phyloP scores from a whole-genome alignment of 768 basidiomycete genomes.

The Mycena indigotica region DNA sequence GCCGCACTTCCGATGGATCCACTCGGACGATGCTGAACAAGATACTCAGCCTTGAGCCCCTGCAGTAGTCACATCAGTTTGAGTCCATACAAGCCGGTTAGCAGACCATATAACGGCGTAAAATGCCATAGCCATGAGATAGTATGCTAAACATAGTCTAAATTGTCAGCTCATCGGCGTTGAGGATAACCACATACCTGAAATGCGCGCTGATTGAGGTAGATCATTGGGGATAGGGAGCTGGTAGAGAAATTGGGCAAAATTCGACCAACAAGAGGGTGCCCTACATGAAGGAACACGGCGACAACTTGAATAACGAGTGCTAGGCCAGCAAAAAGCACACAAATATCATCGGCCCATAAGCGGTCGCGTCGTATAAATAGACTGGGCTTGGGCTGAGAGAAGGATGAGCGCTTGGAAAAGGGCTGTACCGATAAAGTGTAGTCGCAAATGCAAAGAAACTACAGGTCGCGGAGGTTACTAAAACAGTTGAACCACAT shows the following conservation, averaged over 20 bases:
- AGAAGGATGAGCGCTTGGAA: neutral
- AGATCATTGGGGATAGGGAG: conserved; percentile 11
- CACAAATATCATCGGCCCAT: conserved; percentile 5
- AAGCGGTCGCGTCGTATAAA: neutral
- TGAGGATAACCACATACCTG: conserved; percentile 1
- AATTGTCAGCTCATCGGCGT: neutral
- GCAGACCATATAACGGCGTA: conserved; percentile 43
- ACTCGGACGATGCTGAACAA: conserved; percentile 58
- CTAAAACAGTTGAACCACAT: neutral
- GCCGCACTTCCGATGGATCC: conserved; percentile 38
- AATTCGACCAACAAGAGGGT: neutral
- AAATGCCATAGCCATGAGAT: conserved; percentile 39
- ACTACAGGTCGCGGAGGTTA: conserved; percentile 3
- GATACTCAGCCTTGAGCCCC: conserved; percentile 53
- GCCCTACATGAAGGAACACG: conserved; percentile 6
- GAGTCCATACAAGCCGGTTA: too few species aligned
- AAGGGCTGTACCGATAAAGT: neutral
- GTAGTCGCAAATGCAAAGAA: neutral
- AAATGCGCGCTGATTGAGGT: conserved; percentile 9
- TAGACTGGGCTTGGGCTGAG: neutral
- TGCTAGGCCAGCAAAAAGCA: conserved; percentile 3
- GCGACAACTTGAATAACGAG: conserved; percentile 5
- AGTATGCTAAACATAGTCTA: conserved; percentile 28
- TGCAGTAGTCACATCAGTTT: too few species aligned
- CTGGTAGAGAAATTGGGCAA: neutral